Percentiles rank a stretch among this genome's conserved stretches.
Conservation (phyloP, 2,329 filamentous ascomycete genomes). For the Pyrenophora tritici-repentis region DNA sequence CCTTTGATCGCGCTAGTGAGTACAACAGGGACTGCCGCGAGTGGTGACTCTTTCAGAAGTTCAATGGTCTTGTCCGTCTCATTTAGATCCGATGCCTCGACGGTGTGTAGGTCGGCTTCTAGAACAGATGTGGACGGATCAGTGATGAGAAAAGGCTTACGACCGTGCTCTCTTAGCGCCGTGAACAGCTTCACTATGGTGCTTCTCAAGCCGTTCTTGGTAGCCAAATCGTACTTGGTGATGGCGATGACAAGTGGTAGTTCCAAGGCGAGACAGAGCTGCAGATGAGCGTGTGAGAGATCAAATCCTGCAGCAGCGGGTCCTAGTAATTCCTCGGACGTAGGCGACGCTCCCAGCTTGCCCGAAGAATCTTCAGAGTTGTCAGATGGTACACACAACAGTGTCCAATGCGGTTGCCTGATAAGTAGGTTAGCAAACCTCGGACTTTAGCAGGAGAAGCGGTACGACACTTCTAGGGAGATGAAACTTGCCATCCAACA, state of each 20-base stretch:
- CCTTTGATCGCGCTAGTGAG: slow-evolving; percentile 87
- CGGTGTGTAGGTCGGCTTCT: slow-evolving; percentile 56
- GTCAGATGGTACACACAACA: slow-evolving; percentile 85
- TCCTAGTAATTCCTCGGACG: slow-evolving; percentile 58
- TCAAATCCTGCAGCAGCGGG: slow-evolving; percentile 65
- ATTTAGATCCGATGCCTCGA: slow-evolving; percentile 61
- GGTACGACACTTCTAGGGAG: too few relatives aligned
- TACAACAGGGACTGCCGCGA: slow-evolving; percentile 74
- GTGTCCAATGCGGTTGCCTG: slow-evolving; percentile 82
- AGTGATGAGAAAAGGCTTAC: slow-evolving; percentile 72
- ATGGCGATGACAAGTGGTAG: slow-evolving; percentile 81
- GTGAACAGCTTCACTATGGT: slow-evolving; percentile 76
- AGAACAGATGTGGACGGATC: slow-evolving; percentile 30
- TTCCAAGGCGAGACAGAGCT: slow-evolving; percentile 80
- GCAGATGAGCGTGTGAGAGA: slow-evolving; percentile 77
- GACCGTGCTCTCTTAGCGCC: slow-evolving; percentile 74
- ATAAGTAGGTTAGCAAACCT: slow-evolving; percentile 6
- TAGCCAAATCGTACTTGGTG: slow-evolving; percentile 89
- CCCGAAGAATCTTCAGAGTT: slow-evolving; percentile 60
- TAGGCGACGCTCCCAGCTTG: slow-evolving; percentile 53
- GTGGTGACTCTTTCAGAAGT: slow-evolving; percentile 55
- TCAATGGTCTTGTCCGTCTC: slow-evolving; percentile 64
- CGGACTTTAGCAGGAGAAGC: background rate
- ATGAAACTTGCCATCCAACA: slow-evolving; percentile 71
- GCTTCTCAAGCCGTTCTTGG: slow-evolving; percentile 69